Conservation (phyloP, 129 eudicot species). For the Gnaphalium uliginosum region DNA sequence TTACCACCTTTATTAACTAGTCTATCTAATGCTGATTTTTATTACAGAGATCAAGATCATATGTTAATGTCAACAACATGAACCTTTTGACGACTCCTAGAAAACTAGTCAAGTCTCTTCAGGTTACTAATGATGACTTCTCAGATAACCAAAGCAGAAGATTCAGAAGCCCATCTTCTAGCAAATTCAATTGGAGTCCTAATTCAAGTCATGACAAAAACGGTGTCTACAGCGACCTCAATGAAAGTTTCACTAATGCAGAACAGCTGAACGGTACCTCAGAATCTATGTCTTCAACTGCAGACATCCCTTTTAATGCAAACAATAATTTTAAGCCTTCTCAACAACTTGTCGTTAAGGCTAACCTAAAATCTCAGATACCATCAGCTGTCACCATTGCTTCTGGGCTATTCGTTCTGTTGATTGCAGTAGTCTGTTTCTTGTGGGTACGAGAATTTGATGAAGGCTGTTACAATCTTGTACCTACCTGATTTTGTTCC, state of each 20-base stretch:
- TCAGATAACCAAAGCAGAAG: slow-evolving; percentile 46
- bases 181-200: slow-evolving; percentile 50
- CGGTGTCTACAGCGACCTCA: background rate
- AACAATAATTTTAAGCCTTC: slow-evolving; percentile 10
- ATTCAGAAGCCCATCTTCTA: slow-evolving; percentile 46
- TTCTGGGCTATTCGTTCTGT: slow-evolving; percentile 34
- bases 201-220: slow-evolving; percentile 40
- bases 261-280: slow-evolving; percentile 43
- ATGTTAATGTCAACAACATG: slow-evolving; percentile 48
- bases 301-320: slow-evolving; percentile 25
- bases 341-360: slow-evolving; percentile 30
- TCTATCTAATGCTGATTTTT: background rate
- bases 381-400: slow-evolving; percentile 27
- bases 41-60: slow-evolving; percentile 38
- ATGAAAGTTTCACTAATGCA: slow-evolving; percentile 33
- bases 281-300: slow-evolving; percentile 76
- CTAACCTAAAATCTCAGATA: slow-evolving; percentile 17
- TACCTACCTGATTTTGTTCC: slow-evolving; percentile 63
- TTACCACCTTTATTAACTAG: background rate
- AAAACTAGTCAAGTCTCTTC: slow-evolving; percentile 43
- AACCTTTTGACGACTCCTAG: slow-evolving; percentile 68
- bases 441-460: slow-evolving; percentile 42
- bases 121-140: slow-evolving; percentile 51
- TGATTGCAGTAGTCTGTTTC: slow-evolving; percentile 54
- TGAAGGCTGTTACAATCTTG: slow-evolving; percentile 46